Percentiles rank a stretch among this genome's conserved stretches.
phyloP scores from a whole-genome alignment of 306 rosid genomes.

The Oxytropis ochrocephala region DNA sequence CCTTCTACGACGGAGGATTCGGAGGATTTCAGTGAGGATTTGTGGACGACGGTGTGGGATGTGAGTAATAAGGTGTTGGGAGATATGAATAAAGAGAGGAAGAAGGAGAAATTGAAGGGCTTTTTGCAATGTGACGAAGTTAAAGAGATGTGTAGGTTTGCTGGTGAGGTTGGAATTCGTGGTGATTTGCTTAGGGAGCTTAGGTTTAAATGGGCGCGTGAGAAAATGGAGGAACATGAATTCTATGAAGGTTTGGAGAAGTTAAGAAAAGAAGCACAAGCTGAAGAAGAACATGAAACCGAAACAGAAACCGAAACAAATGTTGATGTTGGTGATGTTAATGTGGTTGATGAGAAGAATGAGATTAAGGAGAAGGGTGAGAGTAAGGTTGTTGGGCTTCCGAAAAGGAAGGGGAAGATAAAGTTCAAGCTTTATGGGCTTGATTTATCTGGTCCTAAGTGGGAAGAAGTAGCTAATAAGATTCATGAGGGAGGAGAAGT shows the following conservation, averaged over 20 bases:
- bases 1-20: not conserved
- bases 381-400: slow-evolving; percentile 52
- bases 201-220: slow-evolving; percentile 90
- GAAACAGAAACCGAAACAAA: not conserved
- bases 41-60: slow-evolving; percentile 92
- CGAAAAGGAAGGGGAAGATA: slow-evolving; percentile 75
- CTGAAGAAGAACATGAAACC: not conserved
- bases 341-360: slow-evolving; percentile 21
- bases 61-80: slow-evolving; percentile 74
- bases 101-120: slow-evolving; percentile 76
- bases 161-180: slow-evolving; percentile 76
- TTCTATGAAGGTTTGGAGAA: slow-evolving; percentile 60
- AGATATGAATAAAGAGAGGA: slow-evolving; percentile 66
- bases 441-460: slow-evolving; percentile 73
- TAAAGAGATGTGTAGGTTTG: slow-evolving; percentile 84
- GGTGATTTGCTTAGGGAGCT: slow-evolving; percentile 85
- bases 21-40: slow-evolving; percentile 72
- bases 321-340: slow-evolving; percentile 16
- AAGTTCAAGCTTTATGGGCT: slow-evolving; percentile 77
- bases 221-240: slow-evolving; percentile 81
- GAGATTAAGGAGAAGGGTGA: not conserved
- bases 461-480: slow-evolving; percentile 71
- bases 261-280: slow-evolving; percentile 32
- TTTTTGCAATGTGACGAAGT: slow-evolving; percentile 70
- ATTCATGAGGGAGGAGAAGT: slow-evolving; percentile 56